Evolutionary conservation across 768 basidiomycete genomes (phyloP).

Genomic region (Mycena venus): DNA sequence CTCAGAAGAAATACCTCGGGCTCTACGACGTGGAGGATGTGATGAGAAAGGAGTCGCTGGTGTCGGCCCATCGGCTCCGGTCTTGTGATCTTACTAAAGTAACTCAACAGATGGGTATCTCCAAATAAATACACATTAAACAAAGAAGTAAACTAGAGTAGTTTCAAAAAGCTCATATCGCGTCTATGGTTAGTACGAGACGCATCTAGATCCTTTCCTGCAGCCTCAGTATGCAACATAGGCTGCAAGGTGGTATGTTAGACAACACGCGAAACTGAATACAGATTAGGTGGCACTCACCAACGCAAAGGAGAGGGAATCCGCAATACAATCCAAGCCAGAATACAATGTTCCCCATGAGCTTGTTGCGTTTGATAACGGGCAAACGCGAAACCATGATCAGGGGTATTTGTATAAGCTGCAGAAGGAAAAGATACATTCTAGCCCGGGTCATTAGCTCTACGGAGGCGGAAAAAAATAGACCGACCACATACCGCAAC

Average conservation of each 20-base stretch:
- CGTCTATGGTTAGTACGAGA: neutral
- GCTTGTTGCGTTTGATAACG: slow-evolving; percentile 82
- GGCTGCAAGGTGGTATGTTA: slow-evolving; percentile 27
- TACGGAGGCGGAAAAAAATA: neutral
- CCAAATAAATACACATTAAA: slow-evolving; percentile 19
- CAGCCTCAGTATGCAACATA: slow-evolving; percentile 66
- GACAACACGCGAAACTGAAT: neutral
- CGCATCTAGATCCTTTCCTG: neutral
- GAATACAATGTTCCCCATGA: slow-evolving; percentile 89
- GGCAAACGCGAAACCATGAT: slow-evolving; percentile 86
- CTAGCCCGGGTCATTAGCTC: slow-evolving; percentile 50
- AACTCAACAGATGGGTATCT: neutral
- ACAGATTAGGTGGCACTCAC: neutral
- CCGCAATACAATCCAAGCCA: slow-evolving; percentile 95
- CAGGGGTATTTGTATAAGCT: slow-evolving; percentile 92
- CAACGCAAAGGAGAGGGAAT: slow-evolving; percentile 93
- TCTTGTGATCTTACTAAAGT: no score
- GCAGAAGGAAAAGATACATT: slow-evolving; percentile 87
- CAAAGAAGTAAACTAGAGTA: neutral
- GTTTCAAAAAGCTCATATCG: neutral
- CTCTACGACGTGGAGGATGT: no score
- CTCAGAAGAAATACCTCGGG: neutral
- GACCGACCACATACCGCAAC: slow-evolving; percentile 69
- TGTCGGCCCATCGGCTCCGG: no score
- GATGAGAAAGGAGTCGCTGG: neutral